phyloP scores from a whole-genome alignment of 2,329 filamentous ascomycete genomes.

The Setomelanomma holmii region DNA sequence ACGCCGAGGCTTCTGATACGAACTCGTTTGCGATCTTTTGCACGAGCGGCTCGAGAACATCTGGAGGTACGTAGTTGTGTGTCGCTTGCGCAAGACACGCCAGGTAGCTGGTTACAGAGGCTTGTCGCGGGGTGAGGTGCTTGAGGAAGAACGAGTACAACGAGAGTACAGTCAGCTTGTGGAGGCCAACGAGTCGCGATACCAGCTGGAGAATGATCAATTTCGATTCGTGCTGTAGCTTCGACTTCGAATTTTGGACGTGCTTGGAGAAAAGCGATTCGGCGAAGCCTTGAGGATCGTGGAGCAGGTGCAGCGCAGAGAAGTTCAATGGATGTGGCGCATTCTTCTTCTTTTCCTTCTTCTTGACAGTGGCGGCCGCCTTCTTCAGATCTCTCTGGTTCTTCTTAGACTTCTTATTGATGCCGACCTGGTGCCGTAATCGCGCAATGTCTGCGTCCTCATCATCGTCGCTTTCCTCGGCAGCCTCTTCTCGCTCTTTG shows the following conservation, averaged over 20 bases:
- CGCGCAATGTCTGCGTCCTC: conserved; percentile 77
- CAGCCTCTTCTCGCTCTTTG: conserved; percentile 88
- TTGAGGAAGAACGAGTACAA: conserved; percentile 98
- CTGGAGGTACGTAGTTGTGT: conserved; percentile 89
- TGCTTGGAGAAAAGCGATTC: conserved; percentile 91
- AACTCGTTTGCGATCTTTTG: conserved; percentile 99
- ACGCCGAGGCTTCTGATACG: conserved; percentile 89
- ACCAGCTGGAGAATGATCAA: conserved; percentile 90
- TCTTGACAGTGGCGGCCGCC: conserved; percentile 82
- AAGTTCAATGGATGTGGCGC: conserved; percentile 92
- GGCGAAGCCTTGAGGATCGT: conserved; percentile 93
- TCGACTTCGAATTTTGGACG: conserved; percentile 83
- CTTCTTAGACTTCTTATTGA: conserved; percentile 98
- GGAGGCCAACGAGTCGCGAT: conserved; percentile 87
- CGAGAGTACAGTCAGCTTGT: conserved; percentile 87
- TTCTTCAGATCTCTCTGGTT: conserved; percentile 78
- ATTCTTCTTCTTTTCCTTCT: conserved; percentile 82
- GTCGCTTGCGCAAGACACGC: conserved; percentile 91
- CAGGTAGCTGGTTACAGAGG: conserved; percentile 89
- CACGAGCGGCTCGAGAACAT: conserved; percentile 87
- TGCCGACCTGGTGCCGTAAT: conserved; percentile 82
- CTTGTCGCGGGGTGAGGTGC: conserved; percentile 83
- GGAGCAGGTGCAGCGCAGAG: conserved; percentile 85
- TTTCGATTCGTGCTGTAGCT: conserved; percentile 86
- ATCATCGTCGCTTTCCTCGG: conserved; percentile 81